Percentiles rank a stretch among this genome's conserved stretches.
phyloP scores from a whole-genome alignment of 106 monocot species.

The Cymbidium sinense region DNA sequence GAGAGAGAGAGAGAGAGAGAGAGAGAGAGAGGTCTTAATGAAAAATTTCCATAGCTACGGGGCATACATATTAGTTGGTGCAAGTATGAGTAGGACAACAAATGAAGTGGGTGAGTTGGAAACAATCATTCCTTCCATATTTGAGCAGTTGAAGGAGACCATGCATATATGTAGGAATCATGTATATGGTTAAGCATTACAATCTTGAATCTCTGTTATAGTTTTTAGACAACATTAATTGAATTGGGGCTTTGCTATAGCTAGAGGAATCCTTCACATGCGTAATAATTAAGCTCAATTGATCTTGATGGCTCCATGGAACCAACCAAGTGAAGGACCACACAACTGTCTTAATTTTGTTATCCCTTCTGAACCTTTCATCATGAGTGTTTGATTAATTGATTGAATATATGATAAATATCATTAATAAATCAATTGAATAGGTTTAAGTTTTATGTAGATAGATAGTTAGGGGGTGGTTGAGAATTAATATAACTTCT shows the following conservation, averaged over 20 bases:
- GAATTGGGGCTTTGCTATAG: neutral
- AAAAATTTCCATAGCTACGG: too few relatives aligned
- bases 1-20: too few relatives aligned
- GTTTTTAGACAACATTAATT: slow-evolving; percentile 1
- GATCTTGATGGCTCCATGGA: neutral
- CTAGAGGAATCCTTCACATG: neutral
- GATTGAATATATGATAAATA: neutral
- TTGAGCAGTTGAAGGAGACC: neutral
- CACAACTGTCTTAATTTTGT: neutral
- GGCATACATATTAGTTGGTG: too few relatives aligned
- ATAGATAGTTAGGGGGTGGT: too few relatives aligned
- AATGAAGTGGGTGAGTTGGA: too few relatives aligned
- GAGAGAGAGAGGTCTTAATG: too few relatives aligned
- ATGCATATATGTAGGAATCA: neutral
- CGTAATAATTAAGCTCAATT: neutral
- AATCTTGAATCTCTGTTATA: neutral
- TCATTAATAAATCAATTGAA: neutral
- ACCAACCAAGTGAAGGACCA: slow-evolving; percentile 6
- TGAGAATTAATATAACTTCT: too few relatives aligned
- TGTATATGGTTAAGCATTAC: neutral
- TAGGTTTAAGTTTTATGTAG: too few relatives aligned
- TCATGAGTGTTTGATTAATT: neutral
- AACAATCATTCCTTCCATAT: neutral
- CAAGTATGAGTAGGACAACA: too few relatives aligned
- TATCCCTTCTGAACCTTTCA: neutral